phyloP scores from a whole-genome alignment of 257 asterid genomes.

The Petunia secreta region DNA sequence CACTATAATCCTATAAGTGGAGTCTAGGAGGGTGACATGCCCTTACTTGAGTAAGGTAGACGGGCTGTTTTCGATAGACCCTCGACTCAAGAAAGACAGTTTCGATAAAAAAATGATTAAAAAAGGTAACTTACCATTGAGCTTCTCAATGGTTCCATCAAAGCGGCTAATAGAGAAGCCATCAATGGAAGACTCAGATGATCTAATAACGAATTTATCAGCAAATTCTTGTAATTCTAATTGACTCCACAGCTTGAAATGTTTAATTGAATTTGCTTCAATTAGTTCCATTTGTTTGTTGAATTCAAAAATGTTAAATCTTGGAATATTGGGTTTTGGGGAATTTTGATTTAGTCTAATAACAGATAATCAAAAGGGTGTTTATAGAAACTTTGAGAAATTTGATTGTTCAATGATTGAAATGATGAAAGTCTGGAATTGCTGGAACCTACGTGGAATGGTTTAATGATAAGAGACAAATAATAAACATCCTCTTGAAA shows the following conservation, averaged over 20 bases:
- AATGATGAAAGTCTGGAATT: neutral
- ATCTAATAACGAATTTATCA: slow-evolving; percentile 62
- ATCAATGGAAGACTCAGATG: slow-evolving; percentile 68
- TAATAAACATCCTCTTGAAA: neutral
- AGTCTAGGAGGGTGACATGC: too few species aligned
- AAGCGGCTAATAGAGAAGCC: slow-evolving; percentile 76
- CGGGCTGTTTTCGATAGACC: neutral
- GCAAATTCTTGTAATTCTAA: slow-evolving; percentile 68
- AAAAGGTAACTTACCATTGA: slow-evolving; percentile 44
- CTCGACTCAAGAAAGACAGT: neutral
- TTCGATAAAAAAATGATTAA: neutral
- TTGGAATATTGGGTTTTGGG: neutral
- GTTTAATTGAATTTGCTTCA: slow-evolving; percentile 35
- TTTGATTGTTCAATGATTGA: slow-evolving; percentile 1
- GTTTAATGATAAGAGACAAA: neutral
- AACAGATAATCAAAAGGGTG: neutral
- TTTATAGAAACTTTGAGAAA: neutral
- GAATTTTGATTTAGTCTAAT: neutral
- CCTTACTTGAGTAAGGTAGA: too few species aligned
- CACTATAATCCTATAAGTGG: too few species aligned
- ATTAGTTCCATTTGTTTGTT: slow-evolving; percentile 47
- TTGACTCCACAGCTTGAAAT: slow-evolving; percentile 77
- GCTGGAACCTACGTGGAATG: slow-evolving; percentile 18
- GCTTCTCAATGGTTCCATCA: slow-evolving; percentile 65
- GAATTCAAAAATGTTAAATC: neutral